These are phyloP conservation scores for Cyberlindnera sargentensis DNA, from an alignment of 805 yeast genomes.

Conservation along the genomic window DNA sequence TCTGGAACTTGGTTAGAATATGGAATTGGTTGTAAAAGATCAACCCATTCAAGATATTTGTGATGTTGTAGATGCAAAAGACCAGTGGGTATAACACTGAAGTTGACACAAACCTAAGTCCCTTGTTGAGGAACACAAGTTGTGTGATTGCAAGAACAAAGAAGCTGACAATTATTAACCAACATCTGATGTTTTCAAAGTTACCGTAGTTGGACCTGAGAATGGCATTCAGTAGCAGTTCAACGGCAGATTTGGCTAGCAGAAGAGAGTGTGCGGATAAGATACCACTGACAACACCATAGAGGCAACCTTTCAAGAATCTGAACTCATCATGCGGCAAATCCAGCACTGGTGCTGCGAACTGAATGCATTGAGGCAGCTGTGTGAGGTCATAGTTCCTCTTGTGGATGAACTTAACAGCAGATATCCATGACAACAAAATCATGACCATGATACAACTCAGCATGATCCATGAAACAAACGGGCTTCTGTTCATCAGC, in stretches of 20 bases:
- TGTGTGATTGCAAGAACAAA: slow-evolving; percentile 63
- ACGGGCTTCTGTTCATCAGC: slow-evolving; percentile 37
- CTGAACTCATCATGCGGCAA: slow-evolving; percentile 10
- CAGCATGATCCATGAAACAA: slow-evolving; percentile 49
- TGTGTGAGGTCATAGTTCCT: not conserved
- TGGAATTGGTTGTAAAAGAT: slow-evolving; percentile 49
- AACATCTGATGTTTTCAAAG: slow-evolving; percentile 35
- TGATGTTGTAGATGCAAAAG: slow-evolving; percentile 73
- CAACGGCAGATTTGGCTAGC: slow-evolving; percentile 80
- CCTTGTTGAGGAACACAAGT: slow-evolving; percentile 65
- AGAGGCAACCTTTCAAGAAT: slow-evolving; percentile 49
- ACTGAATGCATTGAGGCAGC: slow-evolving; percentile 1
- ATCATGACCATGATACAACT: slow-evolving; percentile 27
- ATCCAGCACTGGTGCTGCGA: slow-evolving; percentile 1
- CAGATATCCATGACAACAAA: slow-evolving; percentile 25
- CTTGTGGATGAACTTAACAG: slow-evolving; percentile 9
- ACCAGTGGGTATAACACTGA: slow-evolving; percentile 78
- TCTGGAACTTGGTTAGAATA: slow-evolving; percentile 27
- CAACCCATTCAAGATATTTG: slow-evolving; percentile 59
- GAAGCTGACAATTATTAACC: slow-evolving; percentile 47
- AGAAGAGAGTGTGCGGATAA: slow-evolving; percentile 81
- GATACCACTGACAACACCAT: slow-evolving; percentile 66
- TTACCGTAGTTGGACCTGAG: slow-evolving; percentile 29
- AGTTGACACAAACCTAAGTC: slow-evolving; percentile 63
- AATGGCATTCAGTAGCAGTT: slow-evolving; percentile 46